These are phyloP conservation scores for Hericium rajendrae DNA, from an alignment of 768 basidiomycete genomes.

Conservation along the genomic window DNA sequence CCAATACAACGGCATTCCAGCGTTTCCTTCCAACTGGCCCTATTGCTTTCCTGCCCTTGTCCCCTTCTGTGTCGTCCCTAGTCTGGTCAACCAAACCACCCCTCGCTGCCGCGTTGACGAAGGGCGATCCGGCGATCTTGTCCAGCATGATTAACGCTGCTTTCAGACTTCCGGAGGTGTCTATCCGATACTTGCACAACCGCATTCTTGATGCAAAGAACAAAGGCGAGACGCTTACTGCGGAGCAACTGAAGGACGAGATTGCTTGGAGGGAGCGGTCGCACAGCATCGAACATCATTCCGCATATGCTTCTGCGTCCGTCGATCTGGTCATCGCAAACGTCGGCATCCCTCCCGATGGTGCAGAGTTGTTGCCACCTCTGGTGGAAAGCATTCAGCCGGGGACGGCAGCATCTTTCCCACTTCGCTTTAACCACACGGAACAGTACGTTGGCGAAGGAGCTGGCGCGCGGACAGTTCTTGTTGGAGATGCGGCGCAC, in stretches of 20 bases:
- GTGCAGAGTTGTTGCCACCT: conserved; percentile 63
- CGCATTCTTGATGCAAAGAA: conserved; percentile 47
- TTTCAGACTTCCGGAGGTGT: conserved; percentile 73
- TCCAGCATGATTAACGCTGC: conserved; percentile 80
- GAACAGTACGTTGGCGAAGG: conserved; percentile 79
- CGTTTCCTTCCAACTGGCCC: conserved; percentile 93
- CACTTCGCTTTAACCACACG: conserved; percentile 78
- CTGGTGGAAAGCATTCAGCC: conserved; percentile 61
- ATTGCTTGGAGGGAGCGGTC: conserved; percentile 66
- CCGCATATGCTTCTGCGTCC: conserved; percentile 48
- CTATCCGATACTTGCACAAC: conserved; percentile 56
- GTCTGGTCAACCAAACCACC: conserved; percentile 89
- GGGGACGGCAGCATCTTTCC: conserved; percentile 80
- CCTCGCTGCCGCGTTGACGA: conserved; percentile 63
- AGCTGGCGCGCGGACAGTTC: conserved; percentile 57
- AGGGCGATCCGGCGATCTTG: conserved; percentile 54
- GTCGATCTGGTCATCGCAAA: conserved; percentile 15
- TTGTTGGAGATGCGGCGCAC: conserved; percentile 95
- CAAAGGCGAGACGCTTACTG: conserved; percentile 35
- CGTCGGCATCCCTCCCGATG: conserved; percentile 49
- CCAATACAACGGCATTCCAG: conserved; percentile 83
- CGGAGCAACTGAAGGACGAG: conserved; percentile 45
- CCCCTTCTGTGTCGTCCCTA: conserved; percentile 67
- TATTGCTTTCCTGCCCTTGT: conserved; percentile 89
- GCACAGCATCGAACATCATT: conserved; percentile 53